Base-by-base conservation (phyloP, 345 rosid species). In the Gossypium turneri region DNA sequence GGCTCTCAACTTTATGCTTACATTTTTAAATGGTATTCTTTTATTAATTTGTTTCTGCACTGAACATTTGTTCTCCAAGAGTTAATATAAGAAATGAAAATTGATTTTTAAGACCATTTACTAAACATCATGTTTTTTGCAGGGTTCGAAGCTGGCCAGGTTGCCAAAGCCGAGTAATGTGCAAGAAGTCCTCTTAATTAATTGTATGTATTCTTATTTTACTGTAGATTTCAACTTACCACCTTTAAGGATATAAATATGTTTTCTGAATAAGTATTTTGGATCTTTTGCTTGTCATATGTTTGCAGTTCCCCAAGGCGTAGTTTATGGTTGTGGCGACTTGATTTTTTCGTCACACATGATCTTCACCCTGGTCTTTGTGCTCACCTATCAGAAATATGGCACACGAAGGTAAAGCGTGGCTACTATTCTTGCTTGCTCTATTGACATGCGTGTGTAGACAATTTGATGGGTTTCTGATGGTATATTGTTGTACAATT, bases 271-370 rank as follows among this genome's bases (percentile, higher is more conserved):
- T 29, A 29, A 29, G 38, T 55, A 8, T 17, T 55, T 55, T 55
- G 59, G 59, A 55, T 55, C 20, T 19, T 55, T 55, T 55, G 59
- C 59, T 72, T 77, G 38, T 68, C 24, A 73, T 55, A 25, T 44
- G 72, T 25, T 80, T 80, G 85, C 90, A 93, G 98, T 93, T 88
- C 98, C 94, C 51, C 76, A 72, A 29, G 98, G 97, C 3, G 73
- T 83, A 13, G 45, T 88, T 10, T 91, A 87, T 82, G 93, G 94
- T 22, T 93, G 98, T 77, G 98, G 98, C 45, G 98, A 93, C 84
- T 72, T 93, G 86, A 91, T 93, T 43, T 93, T 93, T 80, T 93
- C 98, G 60, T 93, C 98, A n/a, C 98, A 93, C 85, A 93, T 86
- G 86, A 93, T 89, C 79, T 91, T 93, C 70, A 85, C 86, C 22